Base-by-base conservation (phyloP, 768 basidiomycete species). In the Pholiota molesta region DNA sequence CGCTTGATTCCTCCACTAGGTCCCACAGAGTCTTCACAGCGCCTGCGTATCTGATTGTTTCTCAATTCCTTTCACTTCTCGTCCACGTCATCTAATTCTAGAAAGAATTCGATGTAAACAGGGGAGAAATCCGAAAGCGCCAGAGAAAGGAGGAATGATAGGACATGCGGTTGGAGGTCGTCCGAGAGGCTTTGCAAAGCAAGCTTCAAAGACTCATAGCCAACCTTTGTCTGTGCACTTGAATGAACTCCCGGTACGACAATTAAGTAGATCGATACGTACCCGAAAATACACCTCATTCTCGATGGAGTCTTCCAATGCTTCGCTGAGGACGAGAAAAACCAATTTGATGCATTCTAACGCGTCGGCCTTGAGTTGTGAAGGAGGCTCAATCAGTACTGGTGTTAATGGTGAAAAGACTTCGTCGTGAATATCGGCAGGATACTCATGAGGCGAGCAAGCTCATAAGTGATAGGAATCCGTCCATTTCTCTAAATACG, bases 401-500 rank as follows among this genome's bases (percentile, higher is more conserved):
- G 54, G 60, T 5, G 60, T 61, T n/a, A 8, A 26, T 10, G 57
- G 19, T 29, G 49, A 53, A 13, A 23, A n/a, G 19, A 49, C 40
- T n/a, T 59, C n/a, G 14, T 59, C 54, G 11, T 31, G 29, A 17
- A 3, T 28, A 19, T 35, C 56, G 13, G 39, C 49, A 56, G 35
- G 66, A 26, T 77, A 75, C 56, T 81, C 72, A 90, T 0, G 84
- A 85, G 0, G 91, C 89, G 4, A 95, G 77, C 31, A 90, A 81
- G 66, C 85, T 90, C 75, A 93, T 86, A 33, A 93, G 76, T 10
- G 86, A 83, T 19, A 94, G 77, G 70, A 93, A 94, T 0, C 93
- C 93, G 63, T 94, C 93, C 68, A 90, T 78, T 68, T 93, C 90
- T 5, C 93, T 81, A 72, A 95, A 94, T 19, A 88, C 86, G 59